Evolutionary conservation across 2,329 filamentous ascomycete species (phyloP), one percentile per base, ranked within the genome.

Genomic region (Fusarium cyanostomum): DNA sequence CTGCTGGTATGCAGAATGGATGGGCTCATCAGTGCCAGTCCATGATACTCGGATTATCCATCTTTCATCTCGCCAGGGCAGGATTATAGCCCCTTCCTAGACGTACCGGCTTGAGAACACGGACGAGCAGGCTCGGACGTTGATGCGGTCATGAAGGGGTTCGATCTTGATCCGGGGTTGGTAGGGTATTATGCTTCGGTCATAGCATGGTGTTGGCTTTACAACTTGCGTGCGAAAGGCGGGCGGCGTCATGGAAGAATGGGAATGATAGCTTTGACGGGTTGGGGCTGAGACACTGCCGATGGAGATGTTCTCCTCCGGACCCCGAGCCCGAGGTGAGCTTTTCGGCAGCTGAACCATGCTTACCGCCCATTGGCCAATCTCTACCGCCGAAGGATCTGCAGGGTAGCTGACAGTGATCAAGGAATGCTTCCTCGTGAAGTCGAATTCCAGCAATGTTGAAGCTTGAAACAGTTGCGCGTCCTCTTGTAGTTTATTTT

Each of bases 21-120:
- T 74, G 72, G 74, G 73, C 1, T 72, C 74, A 76, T 48, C 62
- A 70, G 8, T 77, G 74, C 61, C 74, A 77, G 43, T 76, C 73
- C 26, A 77, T 75, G 73, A 75, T 76, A 11, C 62, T 76, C 2
- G 73, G 74, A 1, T 76, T 73, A 2, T 67, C 76, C 53, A 73
- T 71, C 1, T 76, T 75, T 44, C 75, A 74, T 42, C 70, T 76
- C 6, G 68, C 69, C 10, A 59, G 73, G 21, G 73, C 73, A 5
- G 68, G 70, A 7, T 68, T 75, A 4, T 77, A 73, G 74, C 75
- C 74, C 4, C 56, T 74, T 1, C 73, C 73, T 7, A 57, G 68
- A 71, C 5, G 54, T 73, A 0, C 59, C 71, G 5, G 61, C 26
- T 38, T 3, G 41, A 56, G 12, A 15, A 52, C 21, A 45, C 60